Evolutionary conservation across 2,329 filamentous ascomycete genomes (phyloP), one percentile per base, ranked within the genome.

Genomic region (Knoxdaviesia proteae): DNA sequence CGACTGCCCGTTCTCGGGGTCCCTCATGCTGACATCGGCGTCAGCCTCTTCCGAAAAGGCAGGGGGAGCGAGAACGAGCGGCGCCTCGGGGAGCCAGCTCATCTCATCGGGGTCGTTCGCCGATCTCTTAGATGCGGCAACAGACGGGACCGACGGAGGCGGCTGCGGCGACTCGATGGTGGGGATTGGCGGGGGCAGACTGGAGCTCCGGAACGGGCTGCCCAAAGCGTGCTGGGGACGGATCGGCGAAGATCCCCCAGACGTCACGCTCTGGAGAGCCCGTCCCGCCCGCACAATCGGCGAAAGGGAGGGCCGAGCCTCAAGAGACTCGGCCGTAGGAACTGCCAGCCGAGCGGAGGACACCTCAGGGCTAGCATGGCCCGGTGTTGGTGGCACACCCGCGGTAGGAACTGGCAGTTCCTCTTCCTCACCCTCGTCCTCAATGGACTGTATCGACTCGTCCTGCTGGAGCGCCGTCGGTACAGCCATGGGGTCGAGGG

Each of bases 211-310:
- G 48, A 76, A 76, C 0, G 71, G 71, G 44, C 71, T 75, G 9
- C 69, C 62, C 3, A 75, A 56, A 7, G 65, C 63, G 34, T 61
- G 60, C 38, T 68, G 66, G n/a, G 60, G 61, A 6, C 55, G 60
- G 41, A 67, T 65, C 1, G 71, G 71, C 0, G 71, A 74, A 0
- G 70, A 68, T 6, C 68, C 67, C 47, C 74, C 71, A 0, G 70
- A 73, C 7, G 71, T 70, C 35, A 75, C 66, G 45, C 63, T 70
- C 50, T 74, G 71, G 9, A 76, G 54, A 32, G 64, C 69, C 40
- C 68, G 61, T 3, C 70, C 71, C 31, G 64, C 71, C 39, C 70
- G 62, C n/a, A 75, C 65, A 34, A 74, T 74, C 2, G 71, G 69
- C 5, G 70, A 74, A 0, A 76, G 56, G 5, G 58, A 60, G 31